Evolutionary conservation across 768 basidiomycete species (phyloP), one percentile per base, ranked within the genome.

Genomic region (Cubamyces lactineus): DNA sequence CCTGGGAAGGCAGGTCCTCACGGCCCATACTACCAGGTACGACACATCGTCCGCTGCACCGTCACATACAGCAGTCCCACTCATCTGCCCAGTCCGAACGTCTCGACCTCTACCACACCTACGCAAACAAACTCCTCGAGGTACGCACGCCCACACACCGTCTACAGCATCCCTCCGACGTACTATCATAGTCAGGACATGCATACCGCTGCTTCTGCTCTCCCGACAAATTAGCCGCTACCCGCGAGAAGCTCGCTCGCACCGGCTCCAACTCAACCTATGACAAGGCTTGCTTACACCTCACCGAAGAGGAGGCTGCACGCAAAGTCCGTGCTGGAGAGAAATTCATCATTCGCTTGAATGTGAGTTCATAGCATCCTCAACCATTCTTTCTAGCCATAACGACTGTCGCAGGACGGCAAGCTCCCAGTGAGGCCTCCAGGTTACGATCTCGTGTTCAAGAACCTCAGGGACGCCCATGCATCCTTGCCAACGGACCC

Each of bases 201-300:
- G 96, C 96, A 7, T 99, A 99, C 72, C 88, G 92, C 19, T 98
- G 97, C 74, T 98, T 98, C 79, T 98, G 96, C 74, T 84, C 89
- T 1, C 79, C 86, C 0, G 87, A 91, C 63, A 83, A 84, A 48
- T 80, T 98, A 3, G 72, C 84, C 0, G 78, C 80, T 12, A 91
- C 86, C 17, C 85, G 91, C 34, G 86, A 88, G 68, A 82, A 80
- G 53, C 78, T 96, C 9, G 87, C 87, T 2, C 81, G 88, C 3
- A 72, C 85, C 0, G 89, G 95, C n/a, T 87, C 88, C 1, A 86
- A 87, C 66, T 77, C 84, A 48, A 88, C 88, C 0, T 99, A 99
- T 67, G 96, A 99, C 79, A 89, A 93, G 66, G 75, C 86, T 9
- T 98, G 96, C 73, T 77, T 96, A 8, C 87, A 92, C 71, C 80